phyloP scores from a whole-genome alignment of 1,284 basidiomycete species.

The Sporisorium reilianum region DNA sequence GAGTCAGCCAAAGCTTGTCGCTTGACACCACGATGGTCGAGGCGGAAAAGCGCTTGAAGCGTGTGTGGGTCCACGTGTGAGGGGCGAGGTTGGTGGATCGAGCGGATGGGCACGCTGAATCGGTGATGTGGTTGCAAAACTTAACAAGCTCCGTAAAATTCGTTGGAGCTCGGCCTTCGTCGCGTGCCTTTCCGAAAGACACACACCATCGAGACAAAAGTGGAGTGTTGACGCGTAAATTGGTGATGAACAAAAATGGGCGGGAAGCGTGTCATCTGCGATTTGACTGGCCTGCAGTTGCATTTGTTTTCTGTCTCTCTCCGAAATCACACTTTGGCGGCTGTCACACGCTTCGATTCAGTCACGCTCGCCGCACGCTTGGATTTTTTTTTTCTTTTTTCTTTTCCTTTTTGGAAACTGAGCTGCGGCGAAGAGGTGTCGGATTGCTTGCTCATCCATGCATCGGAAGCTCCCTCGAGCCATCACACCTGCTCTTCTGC shows the following conservation, averaged over 20 bases:
- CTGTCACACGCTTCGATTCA: neutral
- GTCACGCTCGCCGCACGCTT: neutral
- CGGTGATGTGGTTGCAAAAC: neutral
- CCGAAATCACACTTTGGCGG: neutral
- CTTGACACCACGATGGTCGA: neutral
- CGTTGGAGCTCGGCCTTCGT: neutral
- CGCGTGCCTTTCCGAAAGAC: neutral
- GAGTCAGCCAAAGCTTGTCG: neutral
- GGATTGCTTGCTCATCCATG: neutral
- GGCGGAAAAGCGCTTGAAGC: neutral
- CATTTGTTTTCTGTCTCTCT: neutral
- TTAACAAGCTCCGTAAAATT: neutral
- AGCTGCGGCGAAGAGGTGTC: constrained; percentile 12
- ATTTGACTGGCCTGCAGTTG: constrained; percentile 8
- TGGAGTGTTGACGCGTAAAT: constrained; percentile 17
- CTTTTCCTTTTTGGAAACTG: neutral
- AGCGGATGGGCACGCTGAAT: neutral
- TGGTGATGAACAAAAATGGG: neutral
- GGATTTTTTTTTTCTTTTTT: neutral
- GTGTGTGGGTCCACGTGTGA: neutral
- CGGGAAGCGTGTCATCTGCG: neutral
- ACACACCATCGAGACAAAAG: neutral
- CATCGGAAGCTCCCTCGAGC: neutral
- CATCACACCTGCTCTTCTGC: neutral
- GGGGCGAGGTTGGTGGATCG: neutral